Evolutionary conservation across 2,329 filamentous ascomycete genomes (phyloP), one percentile per base, ranked within the genome.

Genomic region (Fusarium newnesense): DNA sequence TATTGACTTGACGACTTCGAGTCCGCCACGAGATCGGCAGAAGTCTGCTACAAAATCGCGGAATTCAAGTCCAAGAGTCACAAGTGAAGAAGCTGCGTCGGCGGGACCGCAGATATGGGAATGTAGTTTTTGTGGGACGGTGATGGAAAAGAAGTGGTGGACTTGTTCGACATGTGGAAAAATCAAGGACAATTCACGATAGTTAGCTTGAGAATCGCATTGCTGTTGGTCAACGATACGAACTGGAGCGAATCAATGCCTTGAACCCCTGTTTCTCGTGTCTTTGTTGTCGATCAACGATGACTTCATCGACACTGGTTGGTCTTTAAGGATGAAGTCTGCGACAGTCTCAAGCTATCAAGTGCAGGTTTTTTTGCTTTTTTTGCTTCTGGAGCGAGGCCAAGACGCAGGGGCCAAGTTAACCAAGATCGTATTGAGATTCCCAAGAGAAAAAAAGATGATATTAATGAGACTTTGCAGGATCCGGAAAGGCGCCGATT

Each of bases 131-230:
- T 91, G 89, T 70, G 84, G 84, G 13, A 86, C 83, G 5, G 77
- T 81, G 32, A 87, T 89, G 82, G 86, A 89, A 63, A 80, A 82
- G 49, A 83, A 85, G 70, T 90, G 87, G 87, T 90, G 88, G 88
- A 87, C 85, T 30, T 90, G 89, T 72, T 85, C 85, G 24, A 79
- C 83, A 7, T 91, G 89, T 76, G 87, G 87, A 5, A 84, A 80
- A 70, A 85, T 90, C 80, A 90, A 89, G 79, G 83, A 86, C 16
- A 85, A 78, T 67, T 88, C 86, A 57, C 76, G 73, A 74, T 81
- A 75, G 52, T 49, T 79, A 72, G 40, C 30, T 16, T 52, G 37
- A 16, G 30, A 44, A 56, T 67, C 60, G 28, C 34, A 54, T 57
- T 32, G 34, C 58, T 26, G 58, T 65, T 53, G 40, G 60, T 53